Conservation (phyloP, 345 rosid species). For the Syzygium jambos region DNA sequence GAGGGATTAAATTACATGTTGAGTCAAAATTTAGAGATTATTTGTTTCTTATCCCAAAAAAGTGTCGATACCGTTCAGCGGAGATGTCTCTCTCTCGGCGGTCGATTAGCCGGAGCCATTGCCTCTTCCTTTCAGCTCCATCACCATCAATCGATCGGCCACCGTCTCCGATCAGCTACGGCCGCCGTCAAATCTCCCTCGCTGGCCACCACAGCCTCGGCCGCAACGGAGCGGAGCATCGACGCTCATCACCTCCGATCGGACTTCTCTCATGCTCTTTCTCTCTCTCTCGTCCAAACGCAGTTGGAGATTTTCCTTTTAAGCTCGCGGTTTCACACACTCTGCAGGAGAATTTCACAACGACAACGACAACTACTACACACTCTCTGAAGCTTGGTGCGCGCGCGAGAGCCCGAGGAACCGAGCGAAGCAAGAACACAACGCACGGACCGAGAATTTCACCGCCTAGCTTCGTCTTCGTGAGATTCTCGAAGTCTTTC, state of each 20-base stretch:
- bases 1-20: no score
- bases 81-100: background rate
- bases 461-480: no score
- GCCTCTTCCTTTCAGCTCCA: background rate
- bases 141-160: background rate
- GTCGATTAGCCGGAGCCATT: background rate
- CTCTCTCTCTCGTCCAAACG: background rate
- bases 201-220: background rate
- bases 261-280: background rate
- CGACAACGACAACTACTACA: background rate
- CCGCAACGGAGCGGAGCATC: background rate
- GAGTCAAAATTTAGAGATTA: rapidly evolving
- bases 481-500: background rate
- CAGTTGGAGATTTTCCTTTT: background rate
- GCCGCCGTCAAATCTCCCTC: background rate
- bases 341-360: background rate
- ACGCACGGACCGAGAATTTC: background rate
- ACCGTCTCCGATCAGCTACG: no score
- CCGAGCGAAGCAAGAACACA: background rate
- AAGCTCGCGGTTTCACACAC: background rate
- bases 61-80: background rate
- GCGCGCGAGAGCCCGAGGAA: background rate
- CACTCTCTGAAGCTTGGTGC: background rate
- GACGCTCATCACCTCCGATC: background rate
- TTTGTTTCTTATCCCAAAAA: no score